Base-by-base conservation (phyloP, 2,329 filamentous ascomycete species). In the Trichoderma pleuroti region DNA sequence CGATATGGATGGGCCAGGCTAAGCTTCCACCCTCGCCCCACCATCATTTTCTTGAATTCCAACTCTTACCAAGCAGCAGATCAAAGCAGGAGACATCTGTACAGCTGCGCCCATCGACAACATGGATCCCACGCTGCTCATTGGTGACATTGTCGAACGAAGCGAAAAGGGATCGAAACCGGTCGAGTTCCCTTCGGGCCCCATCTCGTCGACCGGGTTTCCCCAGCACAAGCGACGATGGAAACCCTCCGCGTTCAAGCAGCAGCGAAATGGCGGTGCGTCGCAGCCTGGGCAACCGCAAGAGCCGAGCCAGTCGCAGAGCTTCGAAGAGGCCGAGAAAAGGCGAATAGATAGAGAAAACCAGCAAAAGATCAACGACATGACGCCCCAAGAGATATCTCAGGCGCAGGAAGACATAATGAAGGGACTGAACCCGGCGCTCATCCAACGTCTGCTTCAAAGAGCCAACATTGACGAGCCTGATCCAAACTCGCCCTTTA, bases 171-270 rank as follows among this genome's bases (percentile, higher is more conserved):
- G 84, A 28, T 84, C 88, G 26, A 90, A 88, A 73, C 86, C 92
- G 5, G 90, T 91, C 16, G 85, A 86, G 60, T 82, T 88, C 52
- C 88, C 87, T 65, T 81, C 83, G 11, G 82, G 84, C 24, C 72
- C 77, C 39, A 72, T 76, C 32, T 79, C 81, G 3, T 80, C 84
- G 5, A 90, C 88, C 14, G 96, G 96, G 1, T 98, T 98, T 75
- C 96, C 96, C n/a, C 89, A 90, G 71, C 94, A 94, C 80, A 96
- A 92, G 80, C 93, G 92, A 79, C 90, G 94, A 74, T 86, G 85
- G 70, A 87, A 87, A 70, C 81, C 88, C 9, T 97, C 94, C 2
- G 87, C 91, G 2, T 97, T 97, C 83, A 97, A 93, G 79, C 90
- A 93, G 76, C 80, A 73, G 74, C 79, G 77, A 14, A 75, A 78